Conservation (phyloP, 1,284 basidiomycete species). For the Tilletia walkeri region DNA sequence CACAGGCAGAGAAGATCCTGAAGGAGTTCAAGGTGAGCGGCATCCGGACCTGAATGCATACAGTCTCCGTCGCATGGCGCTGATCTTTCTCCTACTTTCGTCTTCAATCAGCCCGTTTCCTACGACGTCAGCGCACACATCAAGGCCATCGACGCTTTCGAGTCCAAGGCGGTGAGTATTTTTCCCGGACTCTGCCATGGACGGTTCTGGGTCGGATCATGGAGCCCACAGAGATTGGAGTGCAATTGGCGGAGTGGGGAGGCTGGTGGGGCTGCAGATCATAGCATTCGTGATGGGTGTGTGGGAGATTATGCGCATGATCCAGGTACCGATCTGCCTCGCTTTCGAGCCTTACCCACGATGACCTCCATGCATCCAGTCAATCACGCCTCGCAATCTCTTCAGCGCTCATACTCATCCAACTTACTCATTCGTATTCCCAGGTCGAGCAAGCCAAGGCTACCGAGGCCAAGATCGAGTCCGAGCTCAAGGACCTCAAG, state of each 20-base stretch:
- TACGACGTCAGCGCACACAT: constrained; percentile 89
- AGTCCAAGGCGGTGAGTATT: constrained; percentile 84
- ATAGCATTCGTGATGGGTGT: no score
- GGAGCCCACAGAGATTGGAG: no score
- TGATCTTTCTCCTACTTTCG: constrained; percentile 61
- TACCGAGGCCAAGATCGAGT: constrained; percentile 84
- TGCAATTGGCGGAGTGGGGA: no score
- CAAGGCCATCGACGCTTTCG: constrained; percentile 95
- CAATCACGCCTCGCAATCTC: no score
- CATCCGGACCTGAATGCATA: background rate
- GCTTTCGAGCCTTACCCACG: no score
- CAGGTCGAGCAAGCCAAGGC: constrained; percentile 88
- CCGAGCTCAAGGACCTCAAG: constrained; percentile 88
- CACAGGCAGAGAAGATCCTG: constrained; percentile 87
- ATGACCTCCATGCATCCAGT: no score
- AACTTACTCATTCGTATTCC: background rate
- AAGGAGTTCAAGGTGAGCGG: constrained; percentile 58
- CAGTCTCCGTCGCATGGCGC: no score
- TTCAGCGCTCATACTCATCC: background rate
- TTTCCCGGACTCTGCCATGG: background rate
- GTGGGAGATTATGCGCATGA: no score
- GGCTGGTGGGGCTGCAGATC: no score
- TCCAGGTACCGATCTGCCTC: no score
- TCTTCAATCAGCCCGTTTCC: constrained; percentile 73
- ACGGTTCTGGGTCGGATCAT: no score